These are phyloP conservation scores for Linnemannia zychae DNA, from an alignment of 192 early-diverging fungal genomes.

Conservation along the genomic window DNA sequence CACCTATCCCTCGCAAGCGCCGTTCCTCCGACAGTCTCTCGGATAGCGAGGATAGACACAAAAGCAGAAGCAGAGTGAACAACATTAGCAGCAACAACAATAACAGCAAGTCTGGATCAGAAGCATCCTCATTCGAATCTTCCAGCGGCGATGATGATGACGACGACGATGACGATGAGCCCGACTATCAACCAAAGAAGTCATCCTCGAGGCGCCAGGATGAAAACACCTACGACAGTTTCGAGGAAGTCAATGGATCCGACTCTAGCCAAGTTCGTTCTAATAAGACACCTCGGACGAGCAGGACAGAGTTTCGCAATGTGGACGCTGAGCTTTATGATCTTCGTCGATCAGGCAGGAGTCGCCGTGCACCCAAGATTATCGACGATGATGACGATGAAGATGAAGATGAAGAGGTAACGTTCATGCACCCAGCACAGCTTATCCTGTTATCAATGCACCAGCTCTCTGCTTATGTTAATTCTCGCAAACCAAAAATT, in stretches of 20 bases:
- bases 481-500: background rate
- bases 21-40: conserved; percentile 14
- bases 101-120: conserved; percentile 33
- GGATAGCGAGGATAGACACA: conserved; percentile 17
- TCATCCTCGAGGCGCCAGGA: conserved; percentile 30
- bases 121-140: conserved; percentile 43
- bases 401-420: conserved; percentile 39
- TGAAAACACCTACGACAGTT: conserved; percentile 57
- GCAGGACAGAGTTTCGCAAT: conserved; percentile 34
- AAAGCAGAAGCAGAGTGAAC: background rate
- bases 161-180: conserved; percentile 48
- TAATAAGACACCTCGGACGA: conserved; percentile 61
- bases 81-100: background rate
- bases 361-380: conserved; percentile 51
- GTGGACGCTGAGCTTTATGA: conserved; percentile 77
- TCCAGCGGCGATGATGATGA: conserved; percentile 39
- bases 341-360: conserved; percentile 70
- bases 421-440: background rate
- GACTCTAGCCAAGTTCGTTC: conserved; percentile 37
- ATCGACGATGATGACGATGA: conserved; percentile 57
- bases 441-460: background rate
- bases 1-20: conserved; percentile 22
- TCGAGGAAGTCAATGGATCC: conserved; percentile 56
- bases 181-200: conserved; percentile 18
- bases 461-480: background rate